phyloP scores from a whole-genome alignment of 768 basidiomycete genomes.

The Pleurotus ostreatus region DNA sequence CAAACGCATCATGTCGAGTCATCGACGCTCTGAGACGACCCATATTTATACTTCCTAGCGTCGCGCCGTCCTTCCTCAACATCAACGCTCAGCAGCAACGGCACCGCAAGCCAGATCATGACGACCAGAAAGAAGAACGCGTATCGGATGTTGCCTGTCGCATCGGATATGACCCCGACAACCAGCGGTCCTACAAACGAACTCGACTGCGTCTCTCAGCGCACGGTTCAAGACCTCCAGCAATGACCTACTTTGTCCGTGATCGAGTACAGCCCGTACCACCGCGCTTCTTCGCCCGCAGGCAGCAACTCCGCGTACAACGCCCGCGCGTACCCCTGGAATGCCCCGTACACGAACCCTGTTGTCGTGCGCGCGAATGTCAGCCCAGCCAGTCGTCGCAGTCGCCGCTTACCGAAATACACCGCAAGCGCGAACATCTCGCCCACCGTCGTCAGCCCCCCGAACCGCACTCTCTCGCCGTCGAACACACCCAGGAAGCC shows the following conservation, averaged over 20 bases:
- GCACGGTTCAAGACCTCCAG: not conserved
- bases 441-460: conserved; percentile 70
- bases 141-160: conserved; percentile 88
- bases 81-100: conserved; percentile 68
- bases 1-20: too few relatives aligned
- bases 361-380: not conserved
- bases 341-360: conserved; percentile 82
- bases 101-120: conserved; percentile 81
- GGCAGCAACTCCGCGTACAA: conserved; percentile 87
- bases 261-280: conserved; percentile 86
- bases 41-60: conserved; percentile 18
- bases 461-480: conserved; percentile 41
- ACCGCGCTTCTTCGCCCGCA: conserved; percentile 83
- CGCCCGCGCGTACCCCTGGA: conserved; percentile 86
- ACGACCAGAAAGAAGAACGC: conserved; percentile 83
- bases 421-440: conserved; percentile 87
- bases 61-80: conserved; percentile 59
- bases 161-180: conserved; percentile 84
- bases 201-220: conserved; percentile 53
- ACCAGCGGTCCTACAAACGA: conserved; percentile 90
- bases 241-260: conserved; percentile 69
- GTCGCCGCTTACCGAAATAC: conserved; percentile 47
- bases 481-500: conserved; percentile 64
- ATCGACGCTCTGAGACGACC: not conserved
- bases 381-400: too few relatives aligned